A percentile compares a stretch with the other conserved stretches of the same genome.
These are phyloP conservation scores for Aspergillus asperescens DNA, from an alignment of 495 filamentous ascomycete genomes.

Conservation along the genomic window DNA sequence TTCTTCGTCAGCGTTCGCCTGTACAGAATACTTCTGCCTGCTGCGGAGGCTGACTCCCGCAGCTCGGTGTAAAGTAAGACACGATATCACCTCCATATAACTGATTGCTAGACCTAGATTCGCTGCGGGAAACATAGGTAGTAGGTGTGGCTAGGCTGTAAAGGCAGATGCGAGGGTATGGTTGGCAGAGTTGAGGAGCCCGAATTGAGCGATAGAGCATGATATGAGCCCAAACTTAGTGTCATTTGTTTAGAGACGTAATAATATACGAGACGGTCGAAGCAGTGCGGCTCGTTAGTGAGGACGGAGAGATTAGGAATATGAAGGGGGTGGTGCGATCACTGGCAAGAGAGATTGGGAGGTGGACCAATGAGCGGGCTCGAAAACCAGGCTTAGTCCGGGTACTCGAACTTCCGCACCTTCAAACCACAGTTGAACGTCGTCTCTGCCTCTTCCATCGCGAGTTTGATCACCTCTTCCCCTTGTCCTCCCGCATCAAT, in stretches of 20 bases:
- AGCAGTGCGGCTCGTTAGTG: not conserved
- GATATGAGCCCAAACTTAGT: not conserved
- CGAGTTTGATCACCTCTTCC: constrained; percentile 31
- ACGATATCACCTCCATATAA: constrained; percentile 19
- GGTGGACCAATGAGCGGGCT: constrained; percentile 32
- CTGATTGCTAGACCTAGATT: not conserved
- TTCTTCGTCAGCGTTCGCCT: constrained; percentile 25
- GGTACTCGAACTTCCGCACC: constrained; percentile 42
- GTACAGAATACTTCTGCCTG: constrained; percentile 28
- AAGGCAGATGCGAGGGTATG: not conserved
- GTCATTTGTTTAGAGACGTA: not conserved
- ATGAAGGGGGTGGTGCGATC: constrained; percentile 24
- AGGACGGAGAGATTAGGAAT: constrained; percentile 13
- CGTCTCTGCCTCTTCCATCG: constrained; percentile 36
- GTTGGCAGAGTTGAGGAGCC: not conserved
- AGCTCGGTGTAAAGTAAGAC: constrained; percentile 24
- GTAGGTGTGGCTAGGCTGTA: not conserved
- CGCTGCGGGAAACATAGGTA: not conserved
- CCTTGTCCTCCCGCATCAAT: constrained; percentile 23
- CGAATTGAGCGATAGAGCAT: not conserved
- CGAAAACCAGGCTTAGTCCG: constrained; percentile 35
- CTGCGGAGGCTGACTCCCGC: constrained; percentile 13
- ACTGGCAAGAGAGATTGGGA: constrained; percentile 12
- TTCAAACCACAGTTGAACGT: constrained; percentile 35
- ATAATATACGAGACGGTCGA: not conserved